Percentiles rank a stretch among this genome's conserved stretches.
These are phyloP conservation scores for Diversispora epigaea DNA, from an alignment of 192 early-diverging fungal species.

Conservation along the genomic window DNA sequence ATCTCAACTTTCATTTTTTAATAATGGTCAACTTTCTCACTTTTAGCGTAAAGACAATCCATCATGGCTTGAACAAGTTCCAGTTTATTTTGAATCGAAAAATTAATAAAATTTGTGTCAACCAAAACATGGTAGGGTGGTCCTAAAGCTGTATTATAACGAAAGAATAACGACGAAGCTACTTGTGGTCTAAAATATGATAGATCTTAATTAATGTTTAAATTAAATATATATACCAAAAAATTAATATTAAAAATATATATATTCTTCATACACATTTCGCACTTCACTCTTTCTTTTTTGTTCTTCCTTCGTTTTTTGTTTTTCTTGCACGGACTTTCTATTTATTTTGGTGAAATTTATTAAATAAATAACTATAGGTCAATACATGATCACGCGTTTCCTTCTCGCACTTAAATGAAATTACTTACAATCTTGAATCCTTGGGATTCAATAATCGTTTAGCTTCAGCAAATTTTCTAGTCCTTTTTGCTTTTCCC, in stretches of 20 bases:
- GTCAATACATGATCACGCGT: background rate
- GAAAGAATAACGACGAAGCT: conserved; percentile 94
- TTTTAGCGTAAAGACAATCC: conserved; percentile 98
- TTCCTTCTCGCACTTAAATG: conserved; percentile 26
- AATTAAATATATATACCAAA: background rate
- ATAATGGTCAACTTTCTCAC: too few relatives aligned
- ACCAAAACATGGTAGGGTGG: conserved; percentile 96
- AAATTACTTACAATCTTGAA: conserved; percentile 72
- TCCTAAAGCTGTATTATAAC: conserved; percentile 90
- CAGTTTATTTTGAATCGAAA: conserved; percentile 98
- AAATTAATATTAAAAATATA: conserved; percentile 7
- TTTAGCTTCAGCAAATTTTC: conserved; percentile 94
- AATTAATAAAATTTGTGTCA: conserved; percentile 99
- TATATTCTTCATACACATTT: conserved; percentile 80
- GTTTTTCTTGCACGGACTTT: conserved; percentile 64
- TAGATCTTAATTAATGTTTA: background rate
- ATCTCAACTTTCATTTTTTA: too few relatives aligned
- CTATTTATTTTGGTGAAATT: conserved; percentile 20
- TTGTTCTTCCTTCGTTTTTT: conserved; percentile 63
- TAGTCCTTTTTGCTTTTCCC: conserved; percentile 90
- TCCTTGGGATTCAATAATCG: conserved; percentile 90
- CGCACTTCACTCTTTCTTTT: conserved; percentile 69
- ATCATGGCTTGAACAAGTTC: conserved; percentile 97
- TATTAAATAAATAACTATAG: background rate
- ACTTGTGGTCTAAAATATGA: conserved; percentile 70